A percentile compares a stretch with the other conserved stretches of the same genome.
Evolutionary conservation across 305 asterid genomes (phyloP).

Genomic region (Fraxinus baroniana): DNA sequence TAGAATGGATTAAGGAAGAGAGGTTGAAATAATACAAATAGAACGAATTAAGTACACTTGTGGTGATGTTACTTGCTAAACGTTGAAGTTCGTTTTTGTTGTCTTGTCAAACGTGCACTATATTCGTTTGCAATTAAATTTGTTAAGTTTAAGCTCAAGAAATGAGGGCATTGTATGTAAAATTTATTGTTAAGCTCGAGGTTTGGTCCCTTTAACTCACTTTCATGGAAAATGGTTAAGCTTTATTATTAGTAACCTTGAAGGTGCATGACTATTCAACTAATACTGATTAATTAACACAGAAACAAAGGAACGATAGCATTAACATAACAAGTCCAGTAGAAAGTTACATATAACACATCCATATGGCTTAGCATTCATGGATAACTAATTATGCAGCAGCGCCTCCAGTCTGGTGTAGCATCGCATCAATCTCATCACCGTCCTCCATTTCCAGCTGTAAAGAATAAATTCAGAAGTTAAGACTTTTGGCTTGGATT

Average conservation of each 20-base stretch:
- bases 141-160: neutral
- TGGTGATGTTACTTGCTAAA: neutral
- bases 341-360: neutral
- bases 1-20: neutral
- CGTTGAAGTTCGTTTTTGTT: neutral
- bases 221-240: neutral
- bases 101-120: neutral
- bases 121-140: neutral
- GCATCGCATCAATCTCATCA: slow-evolving; percentile 44
- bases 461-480: neutral
- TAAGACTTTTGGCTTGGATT: neutral
- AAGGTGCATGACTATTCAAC: neutral
- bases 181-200: neutral
- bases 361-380: neutral
- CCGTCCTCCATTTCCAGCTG: slow-evolving; percentile 42
- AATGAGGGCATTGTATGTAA: neutral
- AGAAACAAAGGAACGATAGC: neutral
- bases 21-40: neutral
- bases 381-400: neutral
- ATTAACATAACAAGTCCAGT: neutral
- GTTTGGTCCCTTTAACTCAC: neutral
- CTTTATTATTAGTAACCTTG: neutral
- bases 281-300: neutral
- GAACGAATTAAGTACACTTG: neutral
- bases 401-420: slow-evolving; percentile 41